Conservation (phyloP, 345 rosid species). For the Pistacia vera region DNA sequence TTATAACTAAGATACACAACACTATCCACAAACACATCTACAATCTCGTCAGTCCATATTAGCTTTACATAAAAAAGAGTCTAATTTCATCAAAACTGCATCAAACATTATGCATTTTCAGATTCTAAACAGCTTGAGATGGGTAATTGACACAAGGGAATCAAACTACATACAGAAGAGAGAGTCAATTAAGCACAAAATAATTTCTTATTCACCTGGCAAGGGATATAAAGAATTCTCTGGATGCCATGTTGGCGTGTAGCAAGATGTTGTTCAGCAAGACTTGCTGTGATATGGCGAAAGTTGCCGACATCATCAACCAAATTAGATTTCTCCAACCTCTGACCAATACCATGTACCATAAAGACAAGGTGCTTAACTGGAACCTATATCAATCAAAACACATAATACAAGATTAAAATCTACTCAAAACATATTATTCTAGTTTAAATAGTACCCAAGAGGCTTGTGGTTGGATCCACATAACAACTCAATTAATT, state of each 20-base stretch:
- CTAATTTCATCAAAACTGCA: background rate
- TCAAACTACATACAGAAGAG: conserved; percentile 6
- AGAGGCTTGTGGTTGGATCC: background rate
- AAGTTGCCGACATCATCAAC: conserved; percentile 92
- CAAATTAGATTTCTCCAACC: conserved; percentile 95
- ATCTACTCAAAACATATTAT: background rate
- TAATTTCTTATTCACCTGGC: conserved; percentile 62
- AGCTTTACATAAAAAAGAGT: background rate
- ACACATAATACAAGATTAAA: conserved; percentile 20
- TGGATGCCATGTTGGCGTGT: conserved; percentile 72
- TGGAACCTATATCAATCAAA: conserved; percentile 64
- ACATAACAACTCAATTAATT: too few species aligned
- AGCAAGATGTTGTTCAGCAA: conserved; percentile 78
- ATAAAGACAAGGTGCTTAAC: conserved; percentile 94
- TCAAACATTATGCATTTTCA: background rate
- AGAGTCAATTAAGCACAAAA: conserved; percentile 3
- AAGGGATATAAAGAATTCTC: conserved; percentile 91
- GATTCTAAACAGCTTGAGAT: background rate
- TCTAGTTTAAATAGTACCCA: background rate
- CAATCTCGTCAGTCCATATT: background rate
- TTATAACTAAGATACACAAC: too few species aligned
- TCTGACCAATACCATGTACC: conserved; percentile 99
- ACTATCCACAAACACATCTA: conserved; percentile 2
- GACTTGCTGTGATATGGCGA: conserved; percentile 78
- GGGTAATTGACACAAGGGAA: background rate